Base-by-base conservation (phyloP, 1,284 basidiomycete genomes). In the Sanguinoderma infundibulare region DNA sequence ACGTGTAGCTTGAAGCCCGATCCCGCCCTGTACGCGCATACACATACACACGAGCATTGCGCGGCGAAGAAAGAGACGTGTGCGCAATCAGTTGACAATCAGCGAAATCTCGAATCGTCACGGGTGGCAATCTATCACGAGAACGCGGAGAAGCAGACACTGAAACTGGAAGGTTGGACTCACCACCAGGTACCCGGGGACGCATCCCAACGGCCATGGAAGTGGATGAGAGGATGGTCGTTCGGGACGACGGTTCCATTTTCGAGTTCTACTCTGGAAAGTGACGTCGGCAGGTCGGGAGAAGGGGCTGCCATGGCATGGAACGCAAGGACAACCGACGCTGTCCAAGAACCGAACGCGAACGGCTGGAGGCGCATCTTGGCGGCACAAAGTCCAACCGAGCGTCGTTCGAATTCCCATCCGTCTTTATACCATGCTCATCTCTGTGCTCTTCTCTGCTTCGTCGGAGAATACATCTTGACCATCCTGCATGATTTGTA, bases 1-100 rank as follows among this genome's bases (percentile, higher is more conserved):
- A 81, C 77, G 56, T 82, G 74, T 2, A 87, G 66, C 69, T 86
- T 86, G 72, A 87, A 78, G 0, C 85, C 84, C 6, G 82, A 83
- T 10, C 83, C 79, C 10, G 82, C 80, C 84, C 85, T 85, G 57
- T 30, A 38, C 24, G 24, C 20, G 22, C 10, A 42, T 46, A 12
- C 24, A 17, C n/a, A 40, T 28, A 22, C 22, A 49, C 28, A 20
- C 5, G 17, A 49, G 7, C 46, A 30, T n/a, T 26, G 24, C 15
- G 7, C 24, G n/a, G 8, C 1, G 1, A n/a, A n/a, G 26, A 3
- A 1, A 1, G 17, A 47, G 17, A 53, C 12, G 10, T 5, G 40
- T 20, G 26, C 26, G 52, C 9, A n/a, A 34, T 50, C 8, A 20
- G 8, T 30, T 15, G 52, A 34, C 46, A 17, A 32, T 20, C 40